A percentile compares a stretch with the other conserved stretches of the same genome.
phyloP scores from a whole-genome alignment of 768 basidiomycete species.

The Kondoa malvinella region DNA sequence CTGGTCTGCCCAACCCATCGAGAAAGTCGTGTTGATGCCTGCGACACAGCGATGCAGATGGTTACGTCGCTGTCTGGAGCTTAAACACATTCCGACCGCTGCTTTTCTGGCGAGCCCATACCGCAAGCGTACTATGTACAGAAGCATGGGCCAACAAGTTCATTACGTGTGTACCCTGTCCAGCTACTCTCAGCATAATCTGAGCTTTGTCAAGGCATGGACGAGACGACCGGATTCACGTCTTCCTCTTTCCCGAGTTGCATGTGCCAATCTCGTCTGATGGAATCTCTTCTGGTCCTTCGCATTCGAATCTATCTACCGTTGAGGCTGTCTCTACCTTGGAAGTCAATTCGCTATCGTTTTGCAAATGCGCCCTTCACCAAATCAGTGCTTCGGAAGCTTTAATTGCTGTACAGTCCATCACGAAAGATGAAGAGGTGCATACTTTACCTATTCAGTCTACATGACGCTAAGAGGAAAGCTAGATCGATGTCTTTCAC shows the following conservation, averaged over 20 bases:
- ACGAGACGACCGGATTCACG: constrained; percentile 67
- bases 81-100: constrained; percentile 58
- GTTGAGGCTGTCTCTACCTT: constrained; percentile 50
- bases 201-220: constrained; percentile 43
- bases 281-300: constrained; percentile 25
- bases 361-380: constrained; percentile 70
- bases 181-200: neutral
- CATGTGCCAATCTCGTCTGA: constrained; percentile 37
- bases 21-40: neutral
- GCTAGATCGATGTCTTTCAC: constrained; percentile 76
- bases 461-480: too few species aligned
- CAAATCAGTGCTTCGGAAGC: constrained; percentile 31
- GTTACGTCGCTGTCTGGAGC: constrained; percentile 59
- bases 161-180: constrained; percentile 50
- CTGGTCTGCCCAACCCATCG: neutral
- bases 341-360: constrained; percentile 85
- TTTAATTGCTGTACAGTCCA: constrained; percentile 65
- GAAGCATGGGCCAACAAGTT: constrained; percentile 52
- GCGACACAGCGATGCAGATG: constrained; percentile 43
- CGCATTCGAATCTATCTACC: constrained; percentile 34
- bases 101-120: constrained; percentile 60
- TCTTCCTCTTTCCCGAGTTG: constrained; percentile 47
- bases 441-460: too few species aligned
- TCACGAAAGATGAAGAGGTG: constrained; percentile 74
- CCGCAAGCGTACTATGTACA: constrained; percentile 55